phyloP scores from a whole-genome alignment of 331 rosid species.

The Quercus lobata region DNA sequence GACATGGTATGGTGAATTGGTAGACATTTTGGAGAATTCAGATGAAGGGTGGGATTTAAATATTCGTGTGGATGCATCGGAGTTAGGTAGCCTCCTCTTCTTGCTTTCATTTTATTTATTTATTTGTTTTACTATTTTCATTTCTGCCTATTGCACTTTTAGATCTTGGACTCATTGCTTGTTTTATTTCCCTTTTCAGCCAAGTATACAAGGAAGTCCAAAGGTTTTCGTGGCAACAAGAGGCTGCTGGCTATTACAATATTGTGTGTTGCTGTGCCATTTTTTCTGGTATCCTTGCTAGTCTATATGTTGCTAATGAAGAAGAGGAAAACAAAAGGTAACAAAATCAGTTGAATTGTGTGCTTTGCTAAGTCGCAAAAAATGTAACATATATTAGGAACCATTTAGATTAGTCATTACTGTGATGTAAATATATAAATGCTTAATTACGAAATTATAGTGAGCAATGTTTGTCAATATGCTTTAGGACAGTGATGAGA shows the following conservation, averaged over 20 bases:
- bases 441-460: too few relatives aligned
- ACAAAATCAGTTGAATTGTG: background rate
- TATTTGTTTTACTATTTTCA: too few relatives aligned
- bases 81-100: background rate
- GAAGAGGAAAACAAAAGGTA: background rate
- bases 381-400: too few relatives aligned
- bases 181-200: background rate
- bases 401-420: too few relatives aligned
- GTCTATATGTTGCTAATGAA: background rate
- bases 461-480: background rate
- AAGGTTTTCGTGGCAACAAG: background rate
- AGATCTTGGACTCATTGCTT: too few relatives aligned
- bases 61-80: background rate
- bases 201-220: too few relatives aligned
- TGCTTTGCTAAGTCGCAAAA: too few relatives aligned
- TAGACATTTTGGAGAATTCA: background rate
- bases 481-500: background rate
- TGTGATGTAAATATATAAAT: too few relatives aligned
- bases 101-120: too few relatives aligned
- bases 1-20: background rate
- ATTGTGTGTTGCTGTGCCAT: background rate
- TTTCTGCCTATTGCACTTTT: too few relatives aligned
- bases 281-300: background rate
- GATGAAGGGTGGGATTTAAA: background rate
- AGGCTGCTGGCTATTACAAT: background rate